Evolutionary conservation across 257 asterid genomes (phyloP).

Genomic region (Rubia yunnanensis): DNA sequence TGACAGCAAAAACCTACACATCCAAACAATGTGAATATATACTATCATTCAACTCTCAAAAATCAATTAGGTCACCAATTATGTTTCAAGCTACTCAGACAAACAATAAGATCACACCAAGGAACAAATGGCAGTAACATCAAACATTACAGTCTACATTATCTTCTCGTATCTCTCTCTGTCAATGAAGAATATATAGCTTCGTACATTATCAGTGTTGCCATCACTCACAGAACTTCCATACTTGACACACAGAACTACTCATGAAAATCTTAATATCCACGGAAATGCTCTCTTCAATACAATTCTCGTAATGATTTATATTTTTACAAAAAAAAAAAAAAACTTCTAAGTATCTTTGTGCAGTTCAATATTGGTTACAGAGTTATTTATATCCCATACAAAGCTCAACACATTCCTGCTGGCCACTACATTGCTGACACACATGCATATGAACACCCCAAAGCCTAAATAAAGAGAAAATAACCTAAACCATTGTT

Average conservation of each 20-base stretch:
- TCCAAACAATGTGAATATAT: background rate
- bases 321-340: too few species aligned
- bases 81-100: background rate
- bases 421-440: too few species aligned
- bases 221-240: too few species aligned
- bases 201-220: too few species aligned
- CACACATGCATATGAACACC: background rate
- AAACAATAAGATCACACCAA: background rate
- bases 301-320: too few species aligned
- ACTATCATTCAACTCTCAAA: background rate
- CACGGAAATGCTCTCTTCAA: background rate
- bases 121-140: background rate
- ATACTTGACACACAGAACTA: too few species aligned
- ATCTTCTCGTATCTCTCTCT: too few species aligned
- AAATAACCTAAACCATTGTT: background rate
- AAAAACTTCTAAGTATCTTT: background rate
- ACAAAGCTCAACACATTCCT: too few species aligned
- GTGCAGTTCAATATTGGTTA: background rate
- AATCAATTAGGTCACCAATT: background rate
- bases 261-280: background rate
- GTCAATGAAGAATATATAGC: background rate
- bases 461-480: background rate
- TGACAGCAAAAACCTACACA: constrained; percentile 84
- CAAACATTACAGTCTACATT: too few species aligned
- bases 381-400: too few species aligned